Base-by-base conservation (phyloP, 2,329 filamentous ascomycete genomes). In the Dactylellina drechsleri region DNA sequence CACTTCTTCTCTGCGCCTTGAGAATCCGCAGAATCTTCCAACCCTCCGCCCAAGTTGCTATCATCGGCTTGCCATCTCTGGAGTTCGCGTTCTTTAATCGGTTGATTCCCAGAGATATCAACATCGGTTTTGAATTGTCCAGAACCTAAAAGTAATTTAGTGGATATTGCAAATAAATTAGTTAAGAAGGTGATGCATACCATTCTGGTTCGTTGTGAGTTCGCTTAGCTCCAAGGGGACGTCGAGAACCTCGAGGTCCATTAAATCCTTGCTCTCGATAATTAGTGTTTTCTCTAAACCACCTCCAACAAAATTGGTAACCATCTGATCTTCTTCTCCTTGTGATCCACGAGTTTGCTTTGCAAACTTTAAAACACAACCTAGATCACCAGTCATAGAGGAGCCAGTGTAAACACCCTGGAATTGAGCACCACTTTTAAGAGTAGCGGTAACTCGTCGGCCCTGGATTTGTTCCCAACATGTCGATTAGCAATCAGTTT, bases 1-100 rank as follows among this genome's bases (percentile, higher is more conserved):
- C 95, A 99, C 8, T 83, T 84, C 66, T 79, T 78, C 52, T 75
- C 71, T 2, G 64, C 52, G 20, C 64, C 68, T 15, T 71, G 68
- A 16, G 73, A 60, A 16, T 68, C 60, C 31, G 60, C 16, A 1
- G 66, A 18, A 23, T 79, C 78, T 50, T 79, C 78, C 31, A 79
- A 73, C n/a, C 47, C 47, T 23, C 47, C 47, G 6, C 76, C 70
- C 13, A 75, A 73, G 20, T 49, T 43, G 26, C 28, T 67, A 41
- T 79, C 78, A 52, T 79, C 77, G 23, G 78, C 77, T 54, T 79
- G 78, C 79, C 78, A 79, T 66, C 75, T 72, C 45, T 79, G 78
- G 50, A 79, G 73, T 53, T 79, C 78, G 28, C 78, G 76, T 73
- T 79, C 78, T 8, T 77, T 75, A 47, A 77, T 52, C 1, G 77